These are phyloP conservation scores for Gossypium davidsonii DNA, from an alignment of 441 rosid genomes.

Conservation along the genomic window DNA sequence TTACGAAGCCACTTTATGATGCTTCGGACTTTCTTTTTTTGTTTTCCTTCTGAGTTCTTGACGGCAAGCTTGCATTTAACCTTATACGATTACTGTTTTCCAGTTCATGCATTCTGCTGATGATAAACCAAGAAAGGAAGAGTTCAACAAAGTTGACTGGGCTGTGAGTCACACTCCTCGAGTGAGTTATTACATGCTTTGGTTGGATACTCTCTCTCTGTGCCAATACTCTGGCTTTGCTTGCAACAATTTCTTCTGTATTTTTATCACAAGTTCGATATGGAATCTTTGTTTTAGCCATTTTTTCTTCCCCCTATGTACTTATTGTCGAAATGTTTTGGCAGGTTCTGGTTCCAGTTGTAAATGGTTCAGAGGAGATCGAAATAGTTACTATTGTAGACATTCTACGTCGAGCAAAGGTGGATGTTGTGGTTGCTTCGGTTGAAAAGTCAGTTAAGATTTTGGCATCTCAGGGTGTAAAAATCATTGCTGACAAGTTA, in stretches of 20 bases:
- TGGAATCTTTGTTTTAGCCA: background rate
- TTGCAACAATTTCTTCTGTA: background rate
- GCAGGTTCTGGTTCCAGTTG: slow-evolving; percentile 81
- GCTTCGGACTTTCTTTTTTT: background rate
- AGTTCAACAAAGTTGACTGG: slow-evolving; percentile 77
- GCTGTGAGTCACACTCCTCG: slow-evolving; percentile 48
- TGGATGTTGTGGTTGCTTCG: slow-evolving; percentile 77
- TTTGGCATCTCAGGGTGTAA: slow-evolving; percentile 67
- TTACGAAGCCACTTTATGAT: background rate
- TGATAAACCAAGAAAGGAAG: slow-evolving; percentile 45
- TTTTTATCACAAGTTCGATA: background rate
- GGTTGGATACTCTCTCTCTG: background rate
- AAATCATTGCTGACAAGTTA: slow-evolving; percentile 72
- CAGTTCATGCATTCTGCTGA: slow-evolving; percentile 48
- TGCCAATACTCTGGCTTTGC: background rate
- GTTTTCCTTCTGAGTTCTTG: background rate
- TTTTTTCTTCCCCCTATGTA: background rate
- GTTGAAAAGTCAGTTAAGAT: slow-evolving; percentile 58
- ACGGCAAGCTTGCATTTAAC: background rate
- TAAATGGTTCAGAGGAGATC: slow-evolving; percentile 79
- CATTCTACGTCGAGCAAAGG: slow-evolving; percentile 75
- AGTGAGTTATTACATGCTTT: slow-evolving; percentile 42
- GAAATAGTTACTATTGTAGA: slow-evolving; percentile 70
- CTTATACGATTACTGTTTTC: slow-evolving; percentile 18
- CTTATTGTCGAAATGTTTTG: slow-evolving; percentile 14